Percentiles rank a stretch among this genome's conserved stretches.
Conservation (phyloP, 805 yeast genomes). For the Ogataea corticis region DNA sequence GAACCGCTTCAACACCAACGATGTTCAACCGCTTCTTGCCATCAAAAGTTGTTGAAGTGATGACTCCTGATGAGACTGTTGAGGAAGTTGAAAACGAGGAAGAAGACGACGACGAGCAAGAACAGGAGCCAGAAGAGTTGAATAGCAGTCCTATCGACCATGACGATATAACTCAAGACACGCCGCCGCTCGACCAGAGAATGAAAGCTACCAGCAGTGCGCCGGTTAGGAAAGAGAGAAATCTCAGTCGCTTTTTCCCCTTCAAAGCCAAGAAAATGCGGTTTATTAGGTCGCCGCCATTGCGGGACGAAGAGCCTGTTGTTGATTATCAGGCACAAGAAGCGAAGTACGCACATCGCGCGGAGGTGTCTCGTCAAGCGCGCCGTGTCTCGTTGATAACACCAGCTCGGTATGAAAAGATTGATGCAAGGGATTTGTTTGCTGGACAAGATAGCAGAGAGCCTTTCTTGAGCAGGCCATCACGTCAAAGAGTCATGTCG, state of each 20-base stretch:
- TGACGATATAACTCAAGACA: neutral
- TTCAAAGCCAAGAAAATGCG: slow-evolving; percentile 16
- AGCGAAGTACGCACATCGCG: neutral
- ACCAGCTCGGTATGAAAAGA: slow-evolving; percentile 1
- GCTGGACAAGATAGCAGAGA: neutral
- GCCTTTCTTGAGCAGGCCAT: neutral
- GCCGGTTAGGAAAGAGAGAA: slow-evolving; percentile 7
- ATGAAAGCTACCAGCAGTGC: neutral
- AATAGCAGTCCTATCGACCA: neutral
- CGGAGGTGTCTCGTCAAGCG: no score
- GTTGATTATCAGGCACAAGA: neutral
- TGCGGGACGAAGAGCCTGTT: slow-evolving; percentile 1
- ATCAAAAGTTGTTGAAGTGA: neutral
- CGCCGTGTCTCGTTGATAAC: slow-evolving; percentile 10
- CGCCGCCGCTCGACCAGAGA: slow-evolving; percentile 3
- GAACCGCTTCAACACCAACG: slow-evolving; percentile 24
- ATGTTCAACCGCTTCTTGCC: slow-evolving; percentile 11
- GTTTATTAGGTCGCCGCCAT: slow-evolving; percentile 13
- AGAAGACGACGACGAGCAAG: slow-evolving; percentile 4
- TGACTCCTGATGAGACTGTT: neutral
- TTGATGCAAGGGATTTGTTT: neutral
- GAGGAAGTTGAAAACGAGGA: slow-evolving; percentile 8
- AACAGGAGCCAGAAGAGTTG: neutral
- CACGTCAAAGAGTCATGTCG: slow-evolving; percentile 15
- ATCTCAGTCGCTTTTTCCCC: slow-evolving; percentile 14